A percentile compares a stretch with the other conserved stretches of the same genome.
Conservation (phyloP, 768 basidiomycete genomes). For the Suillus variegatus region DNA sequence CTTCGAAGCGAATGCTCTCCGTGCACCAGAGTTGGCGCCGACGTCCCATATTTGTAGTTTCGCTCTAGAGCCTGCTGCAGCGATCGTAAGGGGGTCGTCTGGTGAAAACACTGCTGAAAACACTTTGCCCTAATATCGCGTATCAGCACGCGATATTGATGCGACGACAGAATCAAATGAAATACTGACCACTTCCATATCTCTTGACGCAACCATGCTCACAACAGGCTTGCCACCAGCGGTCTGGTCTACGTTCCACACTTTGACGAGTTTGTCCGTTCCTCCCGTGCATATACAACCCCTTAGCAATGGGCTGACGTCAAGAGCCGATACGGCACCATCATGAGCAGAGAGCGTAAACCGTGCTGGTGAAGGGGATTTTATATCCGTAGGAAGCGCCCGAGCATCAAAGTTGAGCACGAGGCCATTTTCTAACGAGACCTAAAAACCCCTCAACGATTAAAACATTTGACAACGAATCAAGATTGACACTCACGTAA, state of each 20-base stretch:
- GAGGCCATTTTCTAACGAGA: conserved; percentile 92
- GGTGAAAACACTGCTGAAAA: conserved; percentile 92
- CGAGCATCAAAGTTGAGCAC: conserved; percentile 93
- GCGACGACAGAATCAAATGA: not conserved
- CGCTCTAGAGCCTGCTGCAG: conserved; percentile 92
- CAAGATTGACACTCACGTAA: conserved; percentile 57
- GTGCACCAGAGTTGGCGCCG: conserved; percentile 76
- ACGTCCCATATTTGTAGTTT: conserved; percentile 97
- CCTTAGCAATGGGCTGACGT: conserved; percentile 86
- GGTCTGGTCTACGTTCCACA: conserved; percentile 88
- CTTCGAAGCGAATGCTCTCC: conserved; percentile 82
- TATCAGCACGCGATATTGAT: conserved; percentile 6
- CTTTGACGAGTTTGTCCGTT: conserved; percentile 91
- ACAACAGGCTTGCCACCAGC: conserved; percentile 68
- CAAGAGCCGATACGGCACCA: conserved; percentile 84
- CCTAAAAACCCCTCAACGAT: conserved; percentile 45
- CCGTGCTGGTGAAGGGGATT: conserved; percentile 62
- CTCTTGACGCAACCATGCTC: conserved; percentile 81
- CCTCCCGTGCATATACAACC: conserved; percentile 95
- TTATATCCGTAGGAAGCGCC: conserved; percentile 71
- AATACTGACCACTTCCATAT: conserved; percentile 82
- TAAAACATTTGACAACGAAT: not conserved
- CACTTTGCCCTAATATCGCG: conserved; percentile 78
- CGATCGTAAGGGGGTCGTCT: conserved; percentile 90
- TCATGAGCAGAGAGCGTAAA: conserved; percentile 96